Evolutionary conservation across 1,139 yeast genomes (phyloP).

Genomic region (Spathaspora sp.): DNA sequence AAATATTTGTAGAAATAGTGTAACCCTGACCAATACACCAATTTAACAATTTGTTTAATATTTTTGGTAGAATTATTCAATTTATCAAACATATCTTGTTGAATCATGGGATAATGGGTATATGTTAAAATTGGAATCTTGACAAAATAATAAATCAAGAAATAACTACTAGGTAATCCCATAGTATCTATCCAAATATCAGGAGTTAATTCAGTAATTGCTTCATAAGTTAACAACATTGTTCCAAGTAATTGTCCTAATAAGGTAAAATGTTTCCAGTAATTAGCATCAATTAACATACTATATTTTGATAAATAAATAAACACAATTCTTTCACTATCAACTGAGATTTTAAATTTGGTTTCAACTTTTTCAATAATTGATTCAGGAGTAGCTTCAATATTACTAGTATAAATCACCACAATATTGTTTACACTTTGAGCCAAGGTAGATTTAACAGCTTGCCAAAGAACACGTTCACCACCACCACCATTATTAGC

Average conservation of each 20-base stretch:
- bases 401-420: slow-evolving; percentile 75
- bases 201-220: slow-evolving; percentile 67
- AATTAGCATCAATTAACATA: slow-evolving; percentile 61
- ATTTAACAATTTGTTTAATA: slow-evolving; percentile 42
- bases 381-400: slow-evolving; percentile 48
- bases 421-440: slow-evolving; percentile 52
- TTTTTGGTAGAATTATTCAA: slow-evolving; percentile 34
- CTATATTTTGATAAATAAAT: slow-evolving; percentile 62
- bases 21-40: slow-evolving; percentile 67
- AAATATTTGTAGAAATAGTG: slow-evolving; percentile 62
- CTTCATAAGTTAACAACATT: slow-evolving; percentile 65
- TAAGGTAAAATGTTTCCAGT: slow-evolving; percentile 81
- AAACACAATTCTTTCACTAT: slow-evolving; percentile 61
- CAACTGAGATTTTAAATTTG: slow-evolving; percentile 63
- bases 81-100: slow-evolving; percentile 77
- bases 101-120: slow-evolving; percentile 92
- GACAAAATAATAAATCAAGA: slow-evolving; percentile 49
- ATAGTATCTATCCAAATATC: slow-evolving; percentile 94
- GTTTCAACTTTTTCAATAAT: slow-evolving; percentile 58
- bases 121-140: slow-evolving; percentile 80
- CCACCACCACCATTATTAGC: slow-evolving; percentile 99
- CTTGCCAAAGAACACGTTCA: slow-evolving; percentile 95
- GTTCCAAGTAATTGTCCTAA: slow-evolving; percentile 89
- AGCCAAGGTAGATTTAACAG: slow-evolving; percentile 70
- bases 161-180: slow-evolving; percentile 86